Percentiles rank a stretch among this genome's conserved stretches.
phyloP scores from a whole-genome alignment of 2,329 filamentous ascomycete species.

The Talaromyces amestolkiae region DNA sequence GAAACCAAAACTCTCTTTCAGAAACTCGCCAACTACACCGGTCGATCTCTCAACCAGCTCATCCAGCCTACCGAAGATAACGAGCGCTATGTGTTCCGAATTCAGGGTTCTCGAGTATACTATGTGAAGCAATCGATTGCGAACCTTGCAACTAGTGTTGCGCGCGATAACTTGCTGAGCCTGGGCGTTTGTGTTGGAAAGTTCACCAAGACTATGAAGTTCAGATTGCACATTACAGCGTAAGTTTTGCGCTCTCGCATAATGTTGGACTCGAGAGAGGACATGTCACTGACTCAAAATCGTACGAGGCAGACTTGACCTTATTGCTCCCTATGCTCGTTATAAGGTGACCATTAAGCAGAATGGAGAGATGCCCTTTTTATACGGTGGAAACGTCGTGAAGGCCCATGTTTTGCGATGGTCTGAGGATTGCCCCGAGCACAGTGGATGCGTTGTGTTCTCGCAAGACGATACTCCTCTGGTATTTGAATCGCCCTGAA shows the following conservation, averaged over 20 bases:
- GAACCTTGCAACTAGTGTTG: slow-evolving; percentile 83
- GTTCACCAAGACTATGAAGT: slow-evolving; percentile 95
- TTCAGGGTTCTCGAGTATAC: slow-evolving; percentile 81
- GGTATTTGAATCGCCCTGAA: slow-evolving; percentile 34
- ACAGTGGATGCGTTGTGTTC: slow-evolving; percentile 86
- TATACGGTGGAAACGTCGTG: slow-evolving; percentile 89
- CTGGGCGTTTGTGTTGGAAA: slow-evolving; percentile 91
- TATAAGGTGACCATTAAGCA: slow-evolving; percentile 97
- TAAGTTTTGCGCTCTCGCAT: neutral
- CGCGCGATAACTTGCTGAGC: slow-evolving; percentile 76
- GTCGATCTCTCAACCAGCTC: slow-evolving; percentile 78
- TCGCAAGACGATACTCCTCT: slow-evolving; percentile 86
- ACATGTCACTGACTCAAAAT: neutral
- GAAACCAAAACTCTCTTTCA: slow-evolving; percentile 72
- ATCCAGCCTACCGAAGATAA: slow-evolving; percentile 70
- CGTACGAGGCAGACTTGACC: slow-evolving; percentile 54
- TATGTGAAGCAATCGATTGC: slow-evolving; percentile 87
- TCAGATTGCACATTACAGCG: slow-evolving; percentile 89
- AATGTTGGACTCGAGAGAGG: neutral
- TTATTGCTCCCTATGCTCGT: slow-evolving; percentile 84
- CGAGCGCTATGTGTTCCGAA: slow-evolving; percentile 81
- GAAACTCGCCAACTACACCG: slow-evolving; percentile 92
- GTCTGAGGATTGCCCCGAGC: slow-evolving; percentile 89
- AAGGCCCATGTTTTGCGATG: slow-evolving; percentile 79
- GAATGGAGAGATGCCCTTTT: slow-evolving; percentile 92